Evolutionary conservation across 1,284 basidiomycete genomes (phyloP), one percentile per base, ranked within the genome.

Genomic region (Inonotus obliquus): DNA sequence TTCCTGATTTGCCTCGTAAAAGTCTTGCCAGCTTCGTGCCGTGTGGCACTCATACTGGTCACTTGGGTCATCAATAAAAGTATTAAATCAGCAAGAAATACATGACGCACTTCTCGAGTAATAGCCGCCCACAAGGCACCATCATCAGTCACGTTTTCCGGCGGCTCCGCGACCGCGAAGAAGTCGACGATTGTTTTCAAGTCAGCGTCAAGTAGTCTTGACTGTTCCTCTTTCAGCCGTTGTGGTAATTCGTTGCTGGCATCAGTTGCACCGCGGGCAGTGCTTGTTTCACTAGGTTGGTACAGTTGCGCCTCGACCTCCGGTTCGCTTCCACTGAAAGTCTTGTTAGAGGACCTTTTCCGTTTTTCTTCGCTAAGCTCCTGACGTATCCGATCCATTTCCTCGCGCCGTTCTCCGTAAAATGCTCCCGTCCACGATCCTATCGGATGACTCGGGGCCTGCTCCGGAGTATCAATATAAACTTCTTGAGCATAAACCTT

Each of bases 1-100:
- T 11, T 72, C 65, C 57, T 75, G 69, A 60, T 84, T 74, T 44
- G 72, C 69, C 25, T 74, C 70, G 71, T 86, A 86, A 68, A 86
- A 87, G 10, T 76, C 75, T 45, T 79, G 75, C 87, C 87, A 89
- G 32, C 70, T 77, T 21, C 61, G 56, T 14, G 76, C 76, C 19
- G 81, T 80, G 57, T 71, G 71, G 65, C 83, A 85, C 48, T 69
- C 68, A 61, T 69, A 70, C 86, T 47, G 54, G 63, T 19, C 11
- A 14, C 13, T 32, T 23, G 21, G 4, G 32, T 32, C 32, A 14
- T 52, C 27, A 52, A 52, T 52, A 19, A 37, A n/a, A 32, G 19
- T 6, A 37, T 2, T 32, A 17, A 35, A 1, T 27, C 7, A 17
- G 51, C 14, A 35, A 35, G 25, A 37, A 35, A 52, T 11, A 49